Conservation (phyloP, 2,329 filamentous ascomycete genomes). For the Hypoxylon sp. region DNA sequence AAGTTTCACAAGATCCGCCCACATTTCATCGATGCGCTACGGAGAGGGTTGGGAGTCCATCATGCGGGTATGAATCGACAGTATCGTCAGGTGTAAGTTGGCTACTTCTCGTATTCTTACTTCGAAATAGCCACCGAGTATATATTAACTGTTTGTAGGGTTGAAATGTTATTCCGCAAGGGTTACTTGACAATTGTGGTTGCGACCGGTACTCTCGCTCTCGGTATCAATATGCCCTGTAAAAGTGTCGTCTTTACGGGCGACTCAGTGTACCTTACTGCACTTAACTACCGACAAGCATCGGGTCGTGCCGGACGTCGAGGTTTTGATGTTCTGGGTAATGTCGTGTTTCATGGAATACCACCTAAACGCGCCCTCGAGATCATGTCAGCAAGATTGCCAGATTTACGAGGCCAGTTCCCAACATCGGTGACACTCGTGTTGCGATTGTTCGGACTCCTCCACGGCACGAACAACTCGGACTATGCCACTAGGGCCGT, state of each 20-base stretch:
- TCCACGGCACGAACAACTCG: conserved; percentile 76
- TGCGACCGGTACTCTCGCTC: conserved; percentile 80
- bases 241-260: conserved; percentile 84
- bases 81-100: conserved; percentile 75
- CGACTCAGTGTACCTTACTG: conserved; percentile 80
- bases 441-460: conserved; percentile 75
- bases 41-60: conserved; percentile 80
- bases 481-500: conserved; percentile 74
- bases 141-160: conserved; percentile 55
- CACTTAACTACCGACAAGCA: conserved; percentile 82
- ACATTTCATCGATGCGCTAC: conserved; percentile 72
- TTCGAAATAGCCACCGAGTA: neutral
- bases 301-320: conserved; percentile 84
- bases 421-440: conserved; percentile 82
- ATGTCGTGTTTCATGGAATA: conserved; percentile 83
- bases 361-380: conserved; percentile 72
- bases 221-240: conserved; percentile 89
- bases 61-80: conserved; percentile 85
- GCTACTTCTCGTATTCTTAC: conserved; percentile 4
- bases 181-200: conserved; percentile 80
- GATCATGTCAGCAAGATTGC: conserved; percentile 80
- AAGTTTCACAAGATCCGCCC: conserved; percentile 64
- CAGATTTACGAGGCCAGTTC: conserved; percentile 83
- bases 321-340: conserved; percentile 85
- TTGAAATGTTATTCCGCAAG: conserved; percentile 81